These are phyloP conservation scores for Ceratobasidium sp. DNA, from an alignment of 1,284 basidiomycete species.

Conservation along the genomic window DNA sequence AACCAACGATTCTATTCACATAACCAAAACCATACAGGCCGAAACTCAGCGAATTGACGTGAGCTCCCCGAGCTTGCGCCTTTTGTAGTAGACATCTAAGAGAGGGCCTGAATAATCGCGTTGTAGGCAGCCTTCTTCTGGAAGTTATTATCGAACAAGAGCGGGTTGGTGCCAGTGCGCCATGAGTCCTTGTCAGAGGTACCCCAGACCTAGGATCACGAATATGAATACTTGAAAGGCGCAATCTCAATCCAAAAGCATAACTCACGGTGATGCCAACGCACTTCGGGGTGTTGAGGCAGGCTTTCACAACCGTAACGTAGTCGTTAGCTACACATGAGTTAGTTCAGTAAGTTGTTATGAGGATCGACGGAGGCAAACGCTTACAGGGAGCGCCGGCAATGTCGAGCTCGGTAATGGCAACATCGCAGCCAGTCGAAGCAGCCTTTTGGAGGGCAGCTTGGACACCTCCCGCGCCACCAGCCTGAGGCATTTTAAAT, in stretches of 20 bases:
- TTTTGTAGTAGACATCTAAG: not conserved
- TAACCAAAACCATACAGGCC: no score
- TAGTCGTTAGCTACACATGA: not conserved
- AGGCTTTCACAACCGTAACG: conserved; percentile 16
- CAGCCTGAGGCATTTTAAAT: no score
- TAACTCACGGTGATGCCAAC: conserved; percentile 30
- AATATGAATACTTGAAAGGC: conserved; percentile 47
- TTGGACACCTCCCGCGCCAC: conserved; percentile 62
- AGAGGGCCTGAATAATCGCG: conserved; percentile 34
- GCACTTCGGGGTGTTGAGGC: conserved; percentile 10
- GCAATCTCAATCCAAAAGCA: not conserved
- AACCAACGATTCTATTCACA: no score
- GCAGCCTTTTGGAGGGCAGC: conserved; percentile 46
- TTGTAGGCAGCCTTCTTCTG: conserved; percentile 40
- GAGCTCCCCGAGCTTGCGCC: no score
- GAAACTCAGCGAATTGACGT: no score
- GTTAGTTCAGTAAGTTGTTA: not conserved
- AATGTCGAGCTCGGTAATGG: conserved; percentile 41
- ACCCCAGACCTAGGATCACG: conserved; percentile 49
- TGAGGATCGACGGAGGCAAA: not conserved
- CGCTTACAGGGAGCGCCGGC: conserved; percentile 9
- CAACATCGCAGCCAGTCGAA: conserved; percentile 40
- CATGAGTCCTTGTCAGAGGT: conserved; percentile 24
- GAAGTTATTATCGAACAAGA: conserved; percentile 37
- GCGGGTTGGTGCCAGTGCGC: conserved; percentile 11